Conservation (phyloP, 495 filamentous ascomycete species). For the Penicillium mononematosum region DNA sequence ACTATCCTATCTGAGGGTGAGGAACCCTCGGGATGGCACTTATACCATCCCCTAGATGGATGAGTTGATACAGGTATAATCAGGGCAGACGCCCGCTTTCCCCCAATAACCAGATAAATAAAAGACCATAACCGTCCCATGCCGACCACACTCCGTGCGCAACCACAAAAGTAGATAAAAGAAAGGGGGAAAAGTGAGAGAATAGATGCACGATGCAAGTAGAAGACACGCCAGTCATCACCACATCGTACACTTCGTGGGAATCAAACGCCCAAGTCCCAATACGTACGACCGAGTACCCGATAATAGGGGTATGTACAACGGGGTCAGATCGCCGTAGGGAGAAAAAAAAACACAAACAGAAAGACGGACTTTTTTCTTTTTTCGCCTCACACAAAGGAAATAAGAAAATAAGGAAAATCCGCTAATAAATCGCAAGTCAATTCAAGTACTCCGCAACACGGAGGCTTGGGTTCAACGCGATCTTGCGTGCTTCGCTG, state of each 20-base stretch:
- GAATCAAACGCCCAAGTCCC: constrained; percentile 16
- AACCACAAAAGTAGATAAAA: constrained; percentile 21
- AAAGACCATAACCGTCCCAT: constrained; percentile 31
- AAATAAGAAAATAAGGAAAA: constrained; percentile 20
- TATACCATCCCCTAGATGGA: constrained; percentile 8
- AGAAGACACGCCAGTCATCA: constrained; percentile 20
- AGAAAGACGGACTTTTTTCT: constrained; percentile 30
- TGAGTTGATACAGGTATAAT: constrained; percentile 13
- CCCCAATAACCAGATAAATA: constrained; percentile 21
- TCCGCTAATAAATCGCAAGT: constrained; percentile 17
- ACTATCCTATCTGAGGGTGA: constrained; percentile 4
- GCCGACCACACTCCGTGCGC: constrained; percentile 40
- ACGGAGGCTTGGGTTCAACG: constrained; percentile 39
- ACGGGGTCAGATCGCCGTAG: constrained; percentile 14
- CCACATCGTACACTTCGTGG: constrained; percentile 41
- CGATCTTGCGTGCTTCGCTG: constrained; percentile 44
- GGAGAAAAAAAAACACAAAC: constrained; percentile 15
- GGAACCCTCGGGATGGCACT: not conserved
- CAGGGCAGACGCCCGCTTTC: constrained; percentile 9
- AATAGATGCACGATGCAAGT: constrained; percentile 20
- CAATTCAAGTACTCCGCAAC: constrained; percentile 37
- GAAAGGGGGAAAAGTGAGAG: constrained; percentile 18
- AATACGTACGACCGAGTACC: constrained; percentile 20
- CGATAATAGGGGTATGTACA: constrained; percentile 22
- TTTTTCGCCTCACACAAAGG: constrained; percentile 26